Base-by-base conservation (phyloP, 306 rosid species). In the Dalbergia cochinchinensis region DNA sequence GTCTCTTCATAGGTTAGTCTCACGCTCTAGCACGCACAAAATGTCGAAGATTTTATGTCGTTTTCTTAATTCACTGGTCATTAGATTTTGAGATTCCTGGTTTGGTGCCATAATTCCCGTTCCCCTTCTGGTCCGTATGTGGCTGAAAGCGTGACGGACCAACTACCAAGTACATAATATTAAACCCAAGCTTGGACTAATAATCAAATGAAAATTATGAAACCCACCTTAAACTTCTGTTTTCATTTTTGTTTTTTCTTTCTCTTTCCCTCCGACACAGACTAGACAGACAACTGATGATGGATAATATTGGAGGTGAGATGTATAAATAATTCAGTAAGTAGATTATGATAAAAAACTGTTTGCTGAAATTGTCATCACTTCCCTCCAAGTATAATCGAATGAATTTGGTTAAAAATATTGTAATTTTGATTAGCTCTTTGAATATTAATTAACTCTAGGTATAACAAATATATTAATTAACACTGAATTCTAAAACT, bases 91-190 rank as follows among this genome's bases (percentile, higher is more conserved):
- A 64, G 65, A 74, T 59, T 80, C 87, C 88, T 60, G 54, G 77
- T 80, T 84, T 61, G 63, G 75, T 82, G 92, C 84, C 92, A 77
- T 74, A 74, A 84, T 82, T 86, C 59, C 88, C 88, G 92, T 82
- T 69, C 47, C 59, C 59, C 73, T 68, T 82, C 42, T 8, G 26
- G 50, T 67, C 18, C 84, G 9, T 45, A 47, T 48, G 58, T 42
- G 14, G 65, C 63, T 76, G 60, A 55, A 4, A 62, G 50, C 8
- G 76, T 50, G 83, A 83, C 82, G 73, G 73, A 83, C 71, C 85
- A 86, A 80, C 90, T 31, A 73, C 85, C 81, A 33, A 15, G 50
- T 58, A n/a, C 53, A 18, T 12, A 69, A 82, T 60, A 58, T 63
- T 74, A 66, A 50, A 13, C 37, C 65, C 7, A 66, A 64, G 20